A percentile compares a stretch with the other conserved stretches of the same genome.
Conservation (phyloP, 768 basidiomycete species). For the Naganishia randhawae region DNA sequence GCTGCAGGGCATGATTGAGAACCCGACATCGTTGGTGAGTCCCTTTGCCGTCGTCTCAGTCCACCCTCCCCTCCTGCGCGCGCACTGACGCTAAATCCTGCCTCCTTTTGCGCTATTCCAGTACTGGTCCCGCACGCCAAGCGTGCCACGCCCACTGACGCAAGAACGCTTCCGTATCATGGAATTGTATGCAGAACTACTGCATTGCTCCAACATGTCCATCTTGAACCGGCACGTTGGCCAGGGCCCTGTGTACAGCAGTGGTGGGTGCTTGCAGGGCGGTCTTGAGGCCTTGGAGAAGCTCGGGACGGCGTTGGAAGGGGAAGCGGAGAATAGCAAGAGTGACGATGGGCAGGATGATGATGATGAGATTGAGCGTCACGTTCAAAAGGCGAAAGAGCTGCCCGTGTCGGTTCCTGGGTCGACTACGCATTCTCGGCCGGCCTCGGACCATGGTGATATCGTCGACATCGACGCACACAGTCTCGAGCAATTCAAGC, state of each 20-base stretch:
- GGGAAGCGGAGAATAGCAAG: constrained; percentile 55
- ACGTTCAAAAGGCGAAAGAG: constrained; percentile 19
- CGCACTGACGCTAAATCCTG: not conserved
- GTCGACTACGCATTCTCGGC: not conserved
- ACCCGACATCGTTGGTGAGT: constrained; percentile 74
- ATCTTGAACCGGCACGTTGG: constrained; percentile 77
- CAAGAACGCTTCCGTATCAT: constrained; percentile 93
- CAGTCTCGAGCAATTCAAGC: not conserved
- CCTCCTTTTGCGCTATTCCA: too few species aligned
- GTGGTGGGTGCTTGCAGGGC: constrained; percentile 78
- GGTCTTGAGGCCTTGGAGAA: constrained; percentile 79
- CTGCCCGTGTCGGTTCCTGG: constrained; percentile 22
- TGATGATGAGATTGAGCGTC: constrained; percentile 62
- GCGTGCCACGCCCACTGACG: constrained; percentile 72
- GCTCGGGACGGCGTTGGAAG: constrained; percentile 73
- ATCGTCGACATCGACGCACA: not conserved
- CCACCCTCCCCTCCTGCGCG: not conserved
- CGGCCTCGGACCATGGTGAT: constrained; percentile 1
- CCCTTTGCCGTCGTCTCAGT: not conserved
- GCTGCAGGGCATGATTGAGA: constrained; percentile 65
- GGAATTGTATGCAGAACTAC: constrained; percentile 90
- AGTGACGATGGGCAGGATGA: constrained; percentile 61
- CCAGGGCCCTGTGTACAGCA: constrained; percentile 69
- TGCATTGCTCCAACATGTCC: constrained; percentile 98
- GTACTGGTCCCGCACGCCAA: constrained; percentile 47